These are phyloP conservation scores for Colletotrichum lindemuthianum DNA, from an alignment of 2,329 filamentous ascomycete species.

Conservation along the genomic window DNA sequence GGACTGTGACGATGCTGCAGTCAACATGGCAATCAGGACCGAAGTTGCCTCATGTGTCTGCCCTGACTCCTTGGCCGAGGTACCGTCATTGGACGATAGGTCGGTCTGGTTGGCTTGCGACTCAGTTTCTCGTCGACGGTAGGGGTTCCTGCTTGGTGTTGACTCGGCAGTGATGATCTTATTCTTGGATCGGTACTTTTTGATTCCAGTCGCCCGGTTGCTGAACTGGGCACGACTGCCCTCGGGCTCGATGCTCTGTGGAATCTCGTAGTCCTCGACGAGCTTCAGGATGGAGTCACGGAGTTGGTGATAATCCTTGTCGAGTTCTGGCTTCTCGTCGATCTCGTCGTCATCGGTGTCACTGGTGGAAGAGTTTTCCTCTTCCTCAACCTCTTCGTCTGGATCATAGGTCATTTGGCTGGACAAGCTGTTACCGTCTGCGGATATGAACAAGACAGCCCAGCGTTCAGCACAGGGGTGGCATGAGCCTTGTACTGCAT, in stretches of 20 bases:
- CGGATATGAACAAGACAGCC: conserved; percentile 82
- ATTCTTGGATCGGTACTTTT: conserved; percentile 69
- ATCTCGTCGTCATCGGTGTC: conserved; percentile 72
- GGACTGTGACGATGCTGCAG: conserved; percentile 79
- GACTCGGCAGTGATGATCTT: conserved; percentile 63
- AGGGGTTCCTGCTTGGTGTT: conserved; percentile 68
- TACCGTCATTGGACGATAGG: conserved; percentile 25
- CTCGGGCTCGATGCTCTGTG: conserved; percentile 70
- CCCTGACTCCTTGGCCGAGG: background rate
- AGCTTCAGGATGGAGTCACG: conserved; percentile 84
- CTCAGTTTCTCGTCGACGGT: conserved; percentile 50
- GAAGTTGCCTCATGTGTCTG: conserved; percentile 40
- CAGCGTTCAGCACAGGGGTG: conserved; percentile 86
- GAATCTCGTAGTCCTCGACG: conserved; percentile 84
- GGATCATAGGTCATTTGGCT: conserved; percentile 78
- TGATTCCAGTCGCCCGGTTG: conserved; percentile 72
- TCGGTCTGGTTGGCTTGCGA: background rate
- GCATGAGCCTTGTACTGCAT: conserved; percentile 72
- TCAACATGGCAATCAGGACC: conserved; percentile 77
- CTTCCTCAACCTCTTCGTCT: conserved; percentile 71
- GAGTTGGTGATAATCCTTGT: conserved; percentile 83
- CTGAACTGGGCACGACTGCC: conserved; percentile 72
- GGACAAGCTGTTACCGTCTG: conserved; percentile 75
- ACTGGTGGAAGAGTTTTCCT: conserved; percentile 69
- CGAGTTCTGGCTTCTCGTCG: conserved; percentile 69